Evolutionary conservation across 139 green algal species (phyloP).

Genomic region (Closterium sp.): DNA sequence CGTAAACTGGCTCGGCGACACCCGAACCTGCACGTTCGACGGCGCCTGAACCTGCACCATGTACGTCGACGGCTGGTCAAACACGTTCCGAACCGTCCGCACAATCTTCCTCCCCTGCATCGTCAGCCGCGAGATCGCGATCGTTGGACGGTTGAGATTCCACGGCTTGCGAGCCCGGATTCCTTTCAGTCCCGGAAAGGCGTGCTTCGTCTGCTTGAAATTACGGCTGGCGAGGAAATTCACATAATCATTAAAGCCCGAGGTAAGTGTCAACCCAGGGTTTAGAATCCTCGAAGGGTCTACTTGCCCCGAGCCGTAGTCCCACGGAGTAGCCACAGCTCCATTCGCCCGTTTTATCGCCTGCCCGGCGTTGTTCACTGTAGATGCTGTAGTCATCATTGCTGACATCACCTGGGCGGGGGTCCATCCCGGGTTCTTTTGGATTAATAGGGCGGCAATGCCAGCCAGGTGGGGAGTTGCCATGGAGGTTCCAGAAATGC

Average conservation of each 20-base stretch:
- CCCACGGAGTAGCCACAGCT: background rate
- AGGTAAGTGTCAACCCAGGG: background rate
- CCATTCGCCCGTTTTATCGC: background rate
- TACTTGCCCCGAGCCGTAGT: background rate
- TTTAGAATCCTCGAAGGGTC: background rate
- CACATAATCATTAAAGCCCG: background rate
- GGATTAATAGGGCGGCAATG: background rate
- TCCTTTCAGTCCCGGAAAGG: background rate
- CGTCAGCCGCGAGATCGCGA: background rate
- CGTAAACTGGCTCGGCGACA: background rate
- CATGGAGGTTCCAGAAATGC: background rate
- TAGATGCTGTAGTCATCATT: background rate
- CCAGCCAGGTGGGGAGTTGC: background rate
- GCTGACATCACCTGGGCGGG: background rate
- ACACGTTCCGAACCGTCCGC: background rate
- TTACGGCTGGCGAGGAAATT: background rate
- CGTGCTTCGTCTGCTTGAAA: background rate
- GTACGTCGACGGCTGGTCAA: background rate
- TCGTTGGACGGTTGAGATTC: background rate
- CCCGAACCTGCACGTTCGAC: background rate
- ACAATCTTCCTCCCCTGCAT: background rate
- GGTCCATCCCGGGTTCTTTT: background rate
- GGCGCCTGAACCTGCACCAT: background rate
- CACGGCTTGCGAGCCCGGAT: background rate
- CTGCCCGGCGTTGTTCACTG: background rate